Conservation (phyloP, 1,284 basidiomycete genomes). For the Ceratobasidium papillatum region DNA sequence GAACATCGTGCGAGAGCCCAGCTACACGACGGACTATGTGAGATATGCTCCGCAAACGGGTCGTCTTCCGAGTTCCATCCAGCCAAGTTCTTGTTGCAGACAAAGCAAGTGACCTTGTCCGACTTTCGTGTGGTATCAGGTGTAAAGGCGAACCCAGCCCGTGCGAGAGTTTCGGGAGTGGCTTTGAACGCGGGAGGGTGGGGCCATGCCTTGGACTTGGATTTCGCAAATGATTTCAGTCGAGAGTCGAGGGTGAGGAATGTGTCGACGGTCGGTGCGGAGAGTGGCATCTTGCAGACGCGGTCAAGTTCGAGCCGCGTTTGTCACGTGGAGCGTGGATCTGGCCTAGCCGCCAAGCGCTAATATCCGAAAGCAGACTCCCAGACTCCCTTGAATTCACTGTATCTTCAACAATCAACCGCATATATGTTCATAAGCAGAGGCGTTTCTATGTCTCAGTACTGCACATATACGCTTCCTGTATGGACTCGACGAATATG, state of each 20-base stretch:
- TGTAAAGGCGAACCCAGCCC: constrained; percentile 55
- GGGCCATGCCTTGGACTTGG: constrained; percentile 44
- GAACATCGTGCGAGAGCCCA: constrained; percentile 56
- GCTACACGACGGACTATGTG: constrained; percentile 51
- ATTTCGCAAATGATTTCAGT: constrained; percentile 36
- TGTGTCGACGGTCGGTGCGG: background rate
- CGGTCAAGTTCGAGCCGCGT: constrained; percentile 34
- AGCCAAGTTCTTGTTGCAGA: constrained; percentile 53
- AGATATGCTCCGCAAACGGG: constrained; percentile 54
- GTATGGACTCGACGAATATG: too few relatives aligned
- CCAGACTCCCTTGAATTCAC: too few relatives aligned
- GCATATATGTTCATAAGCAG: too few relatives aligned
- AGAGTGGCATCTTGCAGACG: constrained; percentile 27
- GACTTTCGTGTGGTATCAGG: constrained; percentile 40
- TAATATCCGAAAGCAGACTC: too few relatives aligned
- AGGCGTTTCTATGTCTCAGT: too few relatives aligned
- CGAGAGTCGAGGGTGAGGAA: constrained; percentile 24
- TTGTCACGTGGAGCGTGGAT: constrained; percentile 20
- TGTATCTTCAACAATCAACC: too few relatives aligned
- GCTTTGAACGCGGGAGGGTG: constrained; percentile 42
- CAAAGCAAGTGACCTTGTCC: constrained; percentile 52
- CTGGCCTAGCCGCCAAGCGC: background rate
- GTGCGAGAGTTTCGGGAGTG: constrained; percentile 51
- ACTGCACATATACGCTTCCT: too few relatives aligned
- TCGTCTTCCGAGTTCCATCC: constrained; percentile 57